Percentiles rank a stretch among this genome's conserved stretches.
These are phyloP conservation scores for Cladosporium sp. DNA, from an alignment of 2,329 filamentous ascomycete species.

Conservation along the genomic window DNA sequence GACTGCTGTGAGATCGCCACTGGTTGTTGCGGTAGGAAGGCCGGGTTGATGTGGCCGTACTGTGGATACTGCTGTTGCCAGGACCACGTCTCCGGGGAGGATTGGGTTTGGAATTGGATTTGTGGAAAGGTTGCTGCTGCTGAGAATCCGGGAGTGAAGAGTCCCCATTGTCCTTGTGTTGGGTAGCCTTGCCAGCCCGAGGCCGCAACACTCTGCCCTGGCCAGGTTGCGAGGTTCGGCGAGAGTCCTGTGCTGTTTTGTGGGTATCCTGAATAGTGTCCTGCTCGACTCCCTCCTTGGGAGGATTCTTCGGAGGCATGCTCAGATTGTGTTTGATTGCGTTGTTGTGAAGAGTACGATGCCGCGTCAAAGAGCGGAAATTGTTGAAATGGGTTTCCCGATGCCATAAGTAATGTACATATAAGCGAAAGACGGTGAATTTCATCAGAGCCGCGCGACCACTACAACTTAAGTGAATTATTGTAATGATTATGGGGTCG, in stretches of 20 bases:
- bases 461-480: no score
- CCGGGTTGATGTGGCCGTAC: slow-evolving; percentile 7
- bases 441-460: no score
- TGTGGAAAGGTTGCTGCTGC: neutral
- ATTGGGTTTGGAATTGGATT: neutral
- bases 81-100: neutral
- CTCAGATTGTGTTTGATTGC: neutral
- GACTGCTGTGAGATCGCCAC: neutral
- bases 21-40: slow-evolving; percentile 2
- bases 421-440: neutral
- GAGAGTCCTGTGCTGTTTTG: neutral
- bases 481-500: no score
- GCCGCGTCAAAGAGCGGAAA: neutral
- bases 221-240: neutral
- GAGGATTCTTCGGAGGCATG: neutral
- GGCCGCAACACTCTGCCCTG: neutral
- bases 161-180: neutral
- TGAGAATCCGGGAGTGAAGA: neutral
- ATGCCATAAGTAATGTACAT: neutral
- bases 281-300: neutral
- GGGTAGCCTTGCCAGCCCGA: neutral
- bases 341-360: neutral
- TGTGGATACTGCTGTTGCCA: neutral
- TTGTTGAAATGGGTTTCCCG: neutral
- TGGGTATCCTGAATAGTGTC: neutral